Conservation (phyloP, 805 yeast genomes). For the Lipomyces lipofer region DNA sequence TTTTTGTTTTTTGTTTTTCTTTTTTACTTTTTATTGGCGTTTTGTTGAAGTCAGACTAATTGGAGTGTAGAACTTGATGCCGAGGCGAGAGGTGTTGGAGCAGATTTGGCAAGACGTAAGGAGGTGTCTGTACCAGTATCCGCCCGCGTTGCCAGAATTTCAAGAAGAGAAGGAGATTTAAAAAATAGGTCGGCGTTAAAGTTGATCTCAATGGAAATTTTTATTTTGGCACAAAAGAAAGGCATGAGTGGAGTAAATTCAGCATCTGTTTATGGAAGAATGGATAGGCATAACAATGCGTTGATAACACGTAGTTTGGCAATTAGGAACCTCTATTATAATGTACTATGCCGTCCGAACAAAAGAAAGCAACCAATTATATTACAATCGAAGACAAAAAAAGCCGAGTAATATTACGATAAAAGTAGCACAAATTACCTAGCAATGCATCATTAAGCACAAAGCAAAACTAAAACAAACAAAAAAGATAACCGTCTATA, state of each 20-base stretch:
- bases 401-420: too few species aligned
- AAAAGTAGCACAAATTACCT: neutral
- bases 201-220: neutral
- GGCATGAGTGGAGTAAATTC: neutral
- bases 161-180: neutral
- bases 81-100: conserved; percentile 19
- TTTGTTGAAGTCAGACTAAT: too few species aligned
- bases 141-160: conserved; percentile 5
- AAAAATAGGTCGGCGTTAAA: neutral
- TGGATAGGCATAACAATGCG: neutral
- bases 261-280: neutral
- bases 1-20: too few species aligned
- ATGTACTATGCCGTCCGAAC: too few species aligned
- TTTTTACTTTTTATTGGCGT: too few species aligned
- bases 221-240: conserved; percentile 1
- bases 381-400: too few species aligned
- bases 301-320: too few species aligned
- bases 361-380: too few species aligned
- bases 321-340: too few species aligned
- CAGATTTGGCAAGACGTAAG: conserved; percentile 27
- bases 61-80: conserved; percentile 15
- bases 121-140: conserved; percentile 17
- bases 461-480: neutral
- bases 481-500: neutral
- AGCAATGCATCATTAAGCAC: neutral